Base-by-base conservation (phyloP, 208 protist genomes). In the Herpetomonas tarakana region DNA sequence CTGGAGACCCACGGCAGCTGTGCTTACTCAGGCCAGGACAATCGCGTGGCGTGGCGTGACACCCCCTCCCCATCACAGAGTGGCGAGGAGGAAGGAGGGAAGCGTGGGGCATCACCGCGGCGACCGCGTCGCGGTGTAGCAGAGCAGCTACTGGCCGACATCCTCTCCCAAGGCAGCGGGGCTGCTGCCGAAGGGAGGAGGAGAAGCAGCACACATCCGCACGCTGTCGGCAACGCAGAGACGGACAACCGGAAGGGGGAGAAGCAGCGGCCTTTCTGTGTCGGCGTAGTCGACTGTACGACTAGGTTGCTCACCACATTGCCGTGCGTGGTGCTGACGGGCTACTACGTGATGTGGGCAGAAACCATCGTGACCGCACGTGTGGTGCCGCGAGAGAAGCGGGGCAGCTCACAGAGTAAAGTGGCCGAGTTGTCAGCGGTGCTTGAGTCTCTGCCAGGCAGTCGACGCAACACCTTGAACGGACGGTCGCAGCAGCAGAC, bases 341-440 rank as follows among this genome's bases (percentile, higher is more conserved):
- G 61, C 2, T 82, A 89, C 24, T 65, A 72, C 24, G 71, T 83
- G 29, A 11, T 89, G 62, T 92, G 81, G 86, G 86, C 72, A 0
- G 65, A 81, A 47, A 82, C 81, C 7, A 46, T 65, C 9, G 41
- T 87, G 24, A 27, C 24, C 0, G 66, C 74, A 0, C 6, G n/a
- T 4, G 44, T 71, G 30, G 19, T 7, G 31, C 57, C 54, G 2
- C 6, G 22, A 52, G 21, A 51, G 25, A 22, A 12, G 19, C 26
- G 7, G 26, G 35, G 0, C 2, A 55, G 6, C n/a, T n/a, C n/a
- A n/a, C n/a, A n/a, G n/a, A n/a, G n/a, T n/a, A n/a, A n/a, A n/a
- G n/a, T n/a, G n/a, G n/a, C n/a, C n/a, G n/a, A n/a, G n/a, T n/a
- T n/a, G n/a, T n/a, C n/a, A n/a, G n/a, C n/a, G n/a, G n/a, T n/a